phyloP scores from a whole-genome alignment of 768 basidiomycete species.

The Mycena crocata region DNA sequence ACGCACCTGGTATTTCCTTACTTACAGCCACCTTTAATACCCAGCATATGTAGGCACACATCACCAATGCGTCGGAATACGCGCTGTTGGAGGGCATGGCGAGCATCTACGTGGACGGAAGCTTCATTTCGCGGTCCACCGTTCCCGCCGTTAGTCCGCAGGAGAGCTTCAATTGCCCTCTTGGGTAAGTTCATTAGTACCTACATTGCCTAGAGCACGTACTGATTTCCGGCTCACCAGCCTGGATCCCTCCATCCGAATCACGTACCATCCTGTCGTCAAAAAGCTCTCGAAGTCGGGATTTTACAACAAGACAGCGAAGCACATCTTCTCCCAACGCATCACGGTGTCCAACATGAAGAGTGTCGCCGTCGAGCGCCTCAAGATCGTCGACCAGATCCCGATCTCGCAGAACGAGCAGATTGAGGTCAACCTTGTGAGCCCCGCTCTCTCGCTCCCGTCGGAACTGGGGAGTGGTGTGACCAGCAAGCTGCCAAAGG shows the following conservation, averaged over 20 bases:
- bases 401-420: slow-evolving; percentile 48
- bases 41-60: too few species aligned
- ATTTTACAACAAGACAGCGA: slow-evolving; percentile 48
- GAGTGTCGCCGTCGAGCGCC: slow-evolving; percentile 36
- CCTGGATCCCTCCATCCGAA: slow-evolving; percentile 53
- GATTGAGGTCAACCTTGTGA: slow-evolving; percentile 36
- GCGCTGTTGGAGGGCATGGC: slow-evolving; percentile 32
- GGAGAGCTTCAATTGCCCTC: slow-evolving; percentile 23
- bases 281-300: slow-evolving; percentile 49
- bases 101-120: too few species aligned
- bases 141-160: slow-evolving; percentile 49
- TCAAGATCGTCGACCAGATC: slow-evolving; percentile 54
- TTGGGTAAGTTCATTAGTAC: too few species aligned
- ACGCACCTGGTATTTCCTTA: not conserved
- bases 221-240: slow-evolving; percentile 32
- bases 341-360: slow-evolving; percentile 55
- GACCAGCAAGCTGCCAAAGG: slow-evolving; percentile 1
- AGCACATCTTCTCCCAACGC: slow-evolving; percentile 48
- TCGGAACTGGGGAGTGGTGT: not conserved
- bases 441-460: slow-evolving; percentile 25
- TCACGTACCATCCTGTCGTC: slow-evolving; percentile 52
- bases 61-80: slow-evolving; percentile 58
- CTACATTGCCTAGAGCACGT: not conserved
- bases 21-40: too few species aligned
- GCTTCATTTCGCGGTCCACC: too few species aligned